phyloP scores from a whole-genome alignment of 306 rosid genomes.

The Lotus japonicus region DNA sequence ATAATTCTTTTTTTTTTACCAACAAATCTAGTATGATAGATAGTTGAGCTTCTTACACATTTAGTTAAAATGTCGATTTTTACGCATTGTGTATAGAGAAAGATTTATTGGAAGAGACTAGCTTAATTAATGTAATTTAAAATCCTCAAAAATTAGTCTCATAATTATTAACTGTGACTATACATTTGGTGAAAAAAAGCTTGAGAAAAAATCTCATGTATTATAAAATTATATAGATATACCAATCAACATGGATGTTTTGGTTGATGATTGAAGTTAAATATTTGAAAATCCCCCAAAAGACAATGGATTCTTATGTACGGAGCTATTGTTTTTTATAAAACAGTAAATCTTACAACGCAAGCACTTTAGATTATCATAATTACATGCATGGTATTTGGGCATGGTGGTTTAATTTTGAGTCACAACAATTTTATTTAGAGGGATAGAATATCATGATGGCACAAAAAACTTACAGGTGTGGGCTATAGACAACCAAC shows the following conservation, averaged over 20 bases:
- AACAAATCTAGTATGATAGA: too few species aligned
- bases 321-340: background rate
- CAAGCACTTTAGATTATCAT: background rate
- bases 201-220: background rate
- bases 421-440: background rate
- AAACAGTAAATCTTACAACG: background rate
- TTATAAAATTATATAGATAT: background rate
- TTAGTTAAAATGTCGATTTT: too few species aligned
- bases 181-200: too few species aligned
- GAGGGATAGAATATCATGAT: conserved; percentile 14
- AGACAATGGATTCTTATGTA: background rate
- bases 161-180: too few species aligned
- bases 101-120: too few species aligned
- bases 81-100: too few species aligned
- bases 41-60: too few species aligned
- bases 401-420: background rate
- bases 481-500: conserved; percentile 36
- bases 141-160: too few species aligned
- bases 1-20: too few species aligned
- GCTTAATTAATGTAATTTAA: too few species aligned
- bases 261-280: background rate
- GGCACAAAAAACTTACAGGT: conserved; percentile 4
- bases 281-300: conserved; percentile 3
- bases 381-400: conserved; percentile 26
- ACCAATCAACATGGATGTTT: conserved; percentile 18